Evolutionary conservation across 2,329 filamentous ascomycete genomes (phyloP), one percentile per base, ranked within the genome.

Genomic region (Talaromyces piceae): DNA sequence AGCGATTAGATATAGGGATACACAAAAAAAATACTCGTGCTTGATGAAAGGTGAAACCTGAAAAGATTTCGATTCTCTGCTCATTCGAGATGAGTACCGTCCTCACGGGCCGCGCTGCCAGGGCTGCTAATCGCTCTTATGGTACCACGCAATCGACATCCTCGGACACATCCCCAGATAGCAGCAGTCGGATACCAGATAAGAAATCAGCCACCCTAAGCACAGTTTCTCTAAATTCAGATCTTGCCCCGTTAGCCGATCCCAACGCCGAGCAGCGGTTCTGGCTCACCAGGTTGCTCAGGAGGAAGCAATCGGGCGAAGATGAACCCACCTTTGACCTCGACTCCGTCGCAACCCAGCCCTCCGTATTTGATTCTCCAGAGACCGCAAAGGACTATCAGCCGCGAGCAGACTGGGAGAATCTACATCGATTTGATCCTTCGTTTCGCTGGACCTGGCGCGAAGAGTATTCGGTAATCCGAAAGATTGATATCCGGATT

Each of bases 361-460:
- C 22, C 23, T 43, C 39, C 12, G 39, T 52, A 47, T 47, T 53
- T 45, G 27, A 56, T 27, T 0, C 47, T 41, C 27, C 44, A 41
- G 3, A 46, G 45, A 45, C 23, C 23, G 4, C 50, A 49, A 1
- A 55, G 31, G 63, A 61, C 37, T 69, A 70, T 48, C 69, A 67
- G 50, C 67, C 68, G 1, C 69, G 69, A 20, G 55, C 61, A 1
- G 58, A 61, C 41, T 71, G 80, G 58, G 74, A 77, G 59, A 72
- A 74, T 13, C 63, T 68, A 26, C 73, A 75, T 58, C 68, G 70
- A 12, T 77, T 72, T 65, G 73, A 77, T 49, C 73, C 73, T 1
- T 62, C 68, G 0, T 66, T 71, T 45, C 67, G 71, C 31, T 76
- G 73, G 73, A 64, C 62, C 1, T 61, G 68, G 20, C 57, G 64